These are phyloP conservation scores for Podospora bellae-mahoneyi DNA, from an alignment of 495 filamentous ascomycete species.

Conservation along the genomic window DNA sequence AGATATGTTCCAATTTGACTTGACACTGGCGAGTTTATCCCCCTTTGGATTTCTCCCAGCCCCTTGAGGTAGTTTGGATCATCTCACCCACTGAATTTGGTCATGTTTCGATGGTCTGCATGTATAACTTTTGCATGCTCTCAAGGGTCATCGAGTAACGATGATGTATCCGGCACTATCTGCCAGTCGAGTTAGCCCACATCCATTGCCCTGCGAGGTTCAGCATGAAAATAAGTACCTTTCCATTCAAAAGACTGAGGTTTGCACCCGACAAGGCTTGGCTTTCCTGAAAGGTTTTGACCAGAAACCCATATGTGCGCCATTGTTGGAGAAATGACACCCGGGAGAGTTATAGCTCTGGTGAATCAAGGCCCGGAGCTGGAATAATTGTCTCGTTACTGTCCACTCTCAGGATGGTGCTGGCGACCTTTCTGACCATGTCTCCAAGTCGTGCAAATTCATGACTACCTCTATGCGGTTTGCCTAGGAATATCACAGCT, in stretches of 20 bases:
- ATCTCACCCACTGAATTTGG: neutral
- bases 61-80: constrained; percentile 4
- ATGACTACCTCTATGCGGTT: constrained; percentile 1
- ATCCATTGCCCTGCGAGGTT: neutral
- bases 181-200: neutral
- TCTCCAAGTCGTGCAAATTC: constrained; percentile 9
- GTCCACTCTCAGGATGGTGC: constrained; percentile 6
- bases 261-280: constrained; percentile 1
- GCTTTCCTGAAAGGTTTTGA: constrained; percentile 12
- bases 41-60: neutral
- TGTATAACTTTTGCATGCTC: constrained; percentile 11
- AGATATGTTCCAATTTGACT: too few relatives aligned
- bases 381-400: neutral
- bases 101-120: constrained; percentile 12
- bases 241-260: constrained; percentile 7
- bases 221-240: neutral
- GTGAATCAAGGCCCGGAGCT: neutral
- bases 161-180: constrained; percentile 7
- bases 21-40: neutral
- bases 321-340: constrained; percentile 9
- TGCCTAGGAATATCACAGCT: constrained; percentile 11
- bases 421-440: neutral
- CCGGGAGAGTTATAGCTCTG: constrained; percentile 7
- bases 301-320: constrained; percentile 5
- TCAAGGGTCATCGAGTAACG: constrained; percentile 8